A percentile compares a stretch with the other conserved stretches of the same genome.
Evolutionary conservation across 2,329 filamentous ascomycete genomes (phyloP).

Genomic region (Dendrostoma leiphaemia): DNA sequence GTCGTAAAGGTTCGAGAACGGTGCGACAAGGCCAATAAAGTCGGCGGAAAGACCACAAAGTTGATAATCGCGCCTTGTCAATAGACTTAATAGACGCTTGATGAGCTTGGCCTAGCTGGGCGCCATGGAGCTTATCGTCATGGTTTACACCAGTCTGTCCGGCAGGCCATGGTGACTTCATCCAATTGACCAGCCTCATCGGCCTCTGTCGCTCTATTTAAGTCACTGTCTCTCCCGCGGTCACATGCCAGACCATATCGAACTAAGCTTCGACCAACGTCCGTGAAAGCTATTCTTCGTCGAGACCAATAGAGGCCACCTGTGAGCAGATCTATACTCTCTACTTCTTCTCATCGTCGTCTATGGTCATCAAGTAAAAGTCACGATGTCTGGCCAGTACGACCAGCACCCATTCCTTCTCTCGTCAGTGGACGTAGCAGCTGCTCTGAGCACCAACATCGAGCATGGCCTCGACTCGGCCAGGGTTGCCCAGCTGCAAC

Average conservation of each 20-base stretch:
- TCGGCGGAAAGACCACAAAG: not conserved
- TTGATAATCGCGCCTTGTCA: constrained; percentile 4
- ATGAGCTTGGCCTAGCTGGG: constrained; percentile 16
- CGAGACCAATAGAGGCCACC: no score
- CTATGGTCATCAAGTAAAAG: constrained; percentile 10
- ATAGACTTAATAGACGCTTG: not conserved
- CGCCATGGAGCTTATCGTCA: constrained; percentile 14
- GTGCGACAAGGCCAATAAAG: constrained; percentile 1
- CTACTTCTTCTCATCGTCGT: not conserved
- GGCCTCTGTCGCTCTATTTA: constrained; percentile 3
- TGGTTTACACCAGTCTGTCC: not conserved
- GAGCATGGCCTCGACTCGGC: constrained; percentile 64
- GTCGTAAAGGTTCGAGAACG: no score
- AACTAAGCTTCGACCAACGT: no score
- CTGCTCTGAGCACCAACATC: constrained; percentile 59
- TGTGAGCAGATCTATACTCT: not conserved
- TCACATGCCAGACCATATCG: constrained; percentile 8
- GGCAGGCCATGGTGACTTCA: not conserved
- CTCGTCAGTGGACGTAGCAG: constrained; percentile 58
- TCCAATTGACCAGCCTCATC: not conserved
- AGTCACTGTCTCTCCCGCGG: constrained; percentile 6
- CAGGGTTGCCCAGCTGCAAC: constrained; percentile 58
- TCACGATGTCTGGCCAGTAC: constrained; percentile 44
- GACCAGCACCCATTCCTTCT: constrained; percentile 61
- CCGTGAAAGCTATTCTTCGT: no score